Percentiles rank a stretch among this genome's conserved stretches.
Conservation (phyloP, 176 grass and related monocot genomes). For the Oryza longistaminata region DNA sequence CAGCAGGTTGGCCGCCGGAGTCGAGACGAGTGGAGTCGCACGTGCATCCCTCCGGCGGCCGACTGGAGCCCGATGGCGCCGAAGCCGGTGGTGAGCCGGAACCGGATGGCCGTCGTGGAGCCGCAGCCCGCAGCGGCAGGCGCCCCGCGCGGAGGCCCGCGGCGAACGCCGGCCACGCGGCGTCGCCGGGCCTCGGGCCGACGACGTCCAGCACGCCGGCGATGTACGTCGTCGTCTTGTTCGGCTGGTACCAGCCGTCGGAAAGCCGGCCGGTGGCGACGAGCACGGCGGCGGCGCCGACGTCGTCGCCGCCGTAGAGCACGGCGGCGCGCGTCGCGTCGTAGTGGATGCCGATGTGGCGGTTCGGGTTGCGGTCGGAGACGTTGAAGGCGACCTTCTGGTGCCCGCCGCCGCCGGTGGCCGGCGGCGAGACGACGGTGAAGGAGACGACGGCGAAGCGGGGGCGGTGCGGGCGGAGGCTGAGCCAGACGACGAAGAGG, state of each 20-base stretch:
- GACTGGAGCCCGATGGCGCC: background rate
- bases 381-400: conserved; percentile 43
- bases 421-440: background rate
- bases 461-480: conserved; percentile 53
- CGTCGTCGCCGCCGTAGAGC: conserved; percentile 41
- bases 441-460: conserved; percentile 44
- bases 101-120: conserved; percentile 39
- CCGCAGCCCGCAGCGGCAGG: conserved; percentile 42
- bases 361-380: conserved; percentile 55
- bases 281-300: conserved; percentile 35
- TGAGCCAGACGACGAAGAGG: conserved; percentile 55
- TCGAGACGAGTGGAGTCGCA: too few relatives aligned
- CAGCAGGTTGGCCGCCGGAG: too few relatives aligned
- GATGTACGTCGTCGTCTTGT: conserved; percentile 53
- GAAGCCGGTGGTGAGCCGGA: conserved; percentile 28
- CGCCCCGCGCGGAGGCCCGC: conserved; percentile 6
- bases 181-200: background rate
- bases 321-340: conserved; percentile 37
- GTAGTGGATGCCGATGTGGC: conserved; percentile 65
- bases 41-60: too few relatives aligned
- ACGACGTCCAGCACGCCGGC: conserved; percentile 27
- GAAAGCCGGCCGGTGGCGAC: conserved; percentile 26
- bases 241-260: conserved; percentile 56
- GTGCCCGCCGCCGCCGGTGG: too few relatives aligned
- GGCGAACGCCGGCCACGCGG: conserved; percentile 31